Conservation (phyloP, 768 basidiomycete species). For the Termitomyces eurrhizus region DNA sequence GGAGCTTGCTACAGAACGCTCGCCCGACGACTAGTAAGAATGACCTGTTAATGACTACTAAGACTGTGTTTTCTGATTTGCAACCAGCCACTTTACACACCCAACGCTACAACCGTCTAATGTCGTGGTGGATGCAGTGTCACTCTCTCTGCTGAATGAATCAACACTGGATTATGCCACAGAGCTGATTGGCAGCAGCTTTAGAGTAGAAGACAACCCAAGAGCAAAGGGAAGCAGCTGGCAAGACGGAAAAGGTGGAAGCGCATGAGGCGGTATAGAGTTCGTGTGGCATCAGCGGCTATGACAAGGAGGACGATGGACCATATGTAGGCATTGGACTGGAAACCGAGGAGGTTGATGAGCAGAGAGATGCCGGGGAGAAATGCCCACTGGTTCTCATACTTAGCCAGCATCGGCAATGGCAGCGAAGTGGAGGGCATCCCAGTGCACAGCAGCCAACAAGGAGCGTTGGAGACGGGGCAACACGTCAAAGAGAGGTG, state of each 20-base stretch:
- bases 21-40: slow-evolving; percentile 83
- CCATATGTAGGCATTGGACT: slow-evolving; percentile 22
- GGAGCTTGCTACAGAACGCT: slow-evolving; percentile 60
- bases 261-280: slow-evolving; percentile 27
- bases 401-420: slow-evolving; percentile 58
- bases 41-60: not conserved
- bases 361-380: slow-evolving; percentile 64
- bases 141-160: slow-evolving; percentile 80
- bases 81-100: slow-evolving; percentile 63
- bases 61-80: not conserved
- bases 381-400: slow-evolving; percentile 89
- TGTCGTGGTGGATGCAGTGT: slow-evolving; percentile 82
- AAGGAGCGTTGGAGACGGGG: slow-evolving; percentile 21
- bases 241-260: slow-evolving; percentile 56
- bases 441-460: slow-evolving; percentile 70
- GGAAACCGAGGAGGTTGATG: slow-evolving; percentile 33
- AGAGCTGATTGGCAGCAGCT: slow-evolving; percentile 92
- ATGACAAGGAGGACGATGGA: slow-evolving; percentile 34
- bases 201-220: slow-evolving; percentile 81
- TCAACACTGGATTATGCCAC: slow-evolving; percentile 89
- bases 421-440: slow-evolving; percentile 74
- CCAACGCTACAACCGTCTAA: slow-evolving; percentile 68
- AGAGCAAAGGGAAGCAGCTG: slow-evolving; percentile 81
- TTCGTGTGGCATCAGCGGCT: slow-evolving; percentile 37
- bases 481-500: slow-evolving; percentile 38